Conservation (phyloP, 1,139 yeast genomes). For the Taphrina communis region DNA sequence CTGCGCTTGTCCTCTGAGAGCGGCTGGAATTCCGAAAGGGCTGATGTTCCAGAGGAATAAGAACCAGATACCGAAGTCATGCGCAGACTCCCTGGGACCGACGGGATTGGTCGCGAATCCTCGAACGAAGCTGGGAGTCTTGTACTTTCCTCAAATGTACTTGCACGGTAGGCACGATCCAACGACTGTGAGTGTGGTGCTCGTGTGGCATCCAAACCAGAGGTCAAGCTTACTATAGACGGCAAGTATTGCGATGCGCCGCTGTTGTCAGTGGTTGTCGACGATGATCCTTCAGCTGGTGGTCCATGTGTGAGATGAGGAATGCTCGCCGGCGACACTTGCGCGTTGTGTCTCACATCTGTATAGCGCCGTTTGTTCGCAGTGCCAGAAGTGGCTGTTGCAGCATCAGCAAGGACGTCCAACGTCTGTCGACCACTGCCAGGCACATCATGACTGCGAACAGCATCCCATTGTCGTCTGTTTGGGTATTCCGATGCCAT, state of each 20-base stretch:
- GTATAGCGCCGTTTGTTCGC: conserved; percentile 6
- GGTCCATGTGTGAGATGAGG: neutral
- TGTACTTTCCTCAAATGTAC: neutral
- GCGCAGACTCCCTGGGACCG: neutral
- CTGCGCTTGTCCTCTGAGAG: conserved; percentile 2
- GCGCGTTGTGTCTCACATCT: neutral
- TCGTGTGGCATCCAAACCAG: neutral
- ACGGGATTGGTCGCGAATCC: neutral
- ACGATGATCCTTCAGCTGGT: conserved; percentile 1
- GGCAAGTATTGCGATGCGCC: neutral
- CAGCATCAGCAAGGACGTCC: conserved; percentile 13
- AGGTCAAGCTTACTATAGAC: neutral
- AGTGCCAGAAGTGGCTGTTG: neutral
- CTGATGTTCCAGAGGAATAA: neutral
- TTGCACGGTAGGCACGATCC: neutral
- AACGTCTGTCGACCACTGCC: conserved; percentile 1
- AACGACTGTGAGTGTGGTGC: neutral
- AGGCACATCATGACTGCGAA: conserved; percentile 1
- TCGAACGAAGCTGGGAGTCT: neutral
- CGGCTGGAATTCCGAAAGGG: neutral
- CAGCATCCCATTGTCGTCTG: conserved; percentile 14
- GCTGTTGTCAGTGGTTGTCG: neutral
- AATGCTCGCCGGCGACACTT: neutral
- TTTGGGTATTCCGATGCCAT: neutral
- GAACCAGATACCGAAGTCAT: neutral